Base-by-base conservation (phyloP, 495 filamentous ascomycete species). In the Neurospora sp. region DNA sequence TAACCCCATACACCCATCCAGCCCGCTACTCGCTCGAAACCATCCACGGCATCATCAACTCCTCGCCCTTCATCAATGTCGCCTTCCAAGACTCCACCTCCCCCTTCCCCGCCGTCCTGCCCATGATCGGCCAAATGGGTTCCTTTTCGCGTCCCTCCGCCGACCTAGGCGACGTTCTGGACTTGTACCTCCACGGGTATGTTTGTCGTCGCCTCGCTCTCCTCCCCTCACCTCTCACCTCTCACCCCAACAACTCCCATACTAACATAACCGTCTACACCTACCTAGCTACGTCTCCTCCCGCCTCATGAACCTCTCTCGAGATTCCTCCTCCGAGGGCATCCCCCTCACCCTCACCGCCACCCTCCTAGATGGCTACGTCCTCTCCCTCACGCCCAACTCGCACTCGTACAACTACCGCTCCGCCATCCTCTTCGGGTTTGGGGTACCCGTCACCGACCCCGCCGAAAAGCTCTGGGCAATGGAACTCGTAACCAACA, bases 381-480 rank as follows among this genome's bases (percentile, higher is more conserved):
- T 95, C 41, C 85, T 96, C 17, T 86, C 91, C 8, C 86, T 95
- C 37, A 92, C 93, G 0, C 93, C 94, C 37, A 90, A 91, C 81
- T 84, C 85, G 27, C 93, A 97, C 83, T 92, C 87, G 79, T 94
- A 92, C 84, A 97, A 97, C 83, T 97, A 96, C 83, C 93, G 93
- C 76, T 93, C 90, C 53, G 94, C 92, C 8, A 81, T 92, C 17
- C 84, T 96, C 37, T 92, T 94, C 77, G 94, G 94, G 6, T 87
- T 89, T 77, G 94, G 92, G 14, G 81, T 76, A 1, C 77, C 91
- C 10, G 93, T 97, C 27, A 87, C 85, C 17, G 87, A 90, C 70
- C 78, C 80, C 3, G 87, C 84, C 8, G 94, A 97, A 79, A 94
- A 95, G 78, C 79, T 92, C 7, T 97, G 87, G 83, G 94, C 94